Evolutionary conservation across 768 basidiomycete genomes (phyloP).

Genomic region (Fomitopsis pulvina): DNA sequence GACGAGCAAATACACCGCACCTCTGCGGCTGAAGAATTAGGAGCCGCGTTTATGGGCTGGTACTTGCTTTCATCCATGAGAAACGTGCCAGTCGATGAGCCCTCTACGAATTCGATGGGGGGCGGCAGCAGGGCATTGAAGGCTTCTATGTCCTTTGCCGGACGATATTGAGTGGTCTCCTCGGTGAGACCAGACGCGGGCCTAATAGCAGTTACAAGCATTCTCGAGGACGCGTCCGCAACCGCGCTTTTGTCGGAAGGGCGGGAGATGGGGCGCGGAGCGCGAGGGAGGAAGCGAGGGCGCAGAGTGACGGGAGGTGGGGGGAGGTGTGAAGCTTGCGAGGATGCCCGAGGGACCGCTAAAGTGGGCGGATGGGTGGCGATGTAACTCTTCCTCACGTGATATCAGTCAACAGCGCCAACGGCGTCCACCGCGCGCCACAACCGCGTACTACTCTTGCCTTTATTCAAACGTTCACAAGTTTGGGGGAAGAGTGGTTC

Average conservation of each 20-base stretch:
- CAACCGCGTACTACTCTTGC: not conserved
- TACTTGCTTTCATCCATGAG: slow-evolving; percentile 72
- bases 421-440: not conserved
- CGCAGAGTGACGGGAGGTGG: not conserved
- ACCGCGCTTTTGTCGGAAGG: not conserved
- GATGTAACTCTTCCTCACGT: slow-evolving; percentile 3
- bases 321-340: not conserved
- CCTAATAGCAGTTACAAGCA: slow-evolving; percentile 64
- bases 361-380: not conserved
- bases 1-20: slow-evolving; percentile 32
- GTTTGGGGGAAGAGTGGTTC: too few relatives aligned
- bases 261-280: not conserved
- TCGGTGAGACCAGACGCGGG: slow-evolving; percentile 48
- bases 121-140: slow-evolving; percentile 77
- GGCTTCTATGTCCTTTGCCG: slow-evolving; percentile 63
- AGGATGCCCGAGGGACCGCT: not conserved
- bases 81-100: slow-evolving; percentile 71
- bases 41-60: slow-evolving; percentile 70
- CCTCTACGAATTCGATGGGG: slow-evolving; percentile 79
- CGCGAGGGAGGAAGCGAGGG: not conserved
- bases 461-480: too few relatives aligned
- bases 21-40: slow-evolving; percentile 20
- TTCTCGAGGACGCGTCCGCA: slow-evolving; percentile 25
- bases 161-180: slow-evolving; percentile 47
- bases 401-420: not conserved